Percentiles rank a stretch among this genome's conserved stretches.
These are phyloP conservation scores for Sporothrix brunneoviolacea DNA, from an alignment of 2,329 filamentous ascomycete genomes.

Conservation along the genomic window DNA sequence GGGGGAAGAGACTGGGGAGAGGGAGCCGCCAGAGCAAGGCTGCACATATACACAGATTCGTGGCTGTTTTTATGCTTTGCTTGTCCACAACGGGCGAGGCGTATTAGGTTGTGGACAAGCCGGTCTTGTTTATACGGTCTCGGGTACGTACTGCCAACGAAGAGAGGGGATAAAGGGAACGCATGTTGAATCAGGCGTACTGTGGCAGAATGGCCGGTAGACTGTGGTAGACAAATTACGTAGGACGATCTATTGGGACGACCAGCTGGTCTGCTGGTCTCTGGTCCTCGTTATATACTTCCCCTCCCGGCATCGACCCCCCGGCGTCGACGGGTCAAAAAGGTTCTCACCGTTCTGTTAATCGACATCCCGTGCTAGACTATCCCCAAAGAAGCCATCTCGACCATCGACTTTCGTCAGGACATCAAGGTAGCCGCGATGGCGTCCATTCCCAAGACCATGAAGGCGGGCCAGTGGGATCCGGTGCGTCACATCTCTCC, in stretches of 20 bases:
- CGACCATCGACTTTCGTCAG: background rate
- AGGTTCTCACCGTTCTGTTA: background rate
- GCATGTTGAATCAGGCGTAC: too few relatives aligned
- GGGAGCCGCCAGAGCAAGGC: background rate
- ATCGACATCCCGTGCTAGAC: background rate
- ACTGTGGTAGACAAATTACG: too few relatives aligned
- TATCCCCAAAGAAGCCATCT: too few relatives aligned
- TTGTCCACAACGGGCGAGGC: too few relatives aligned
- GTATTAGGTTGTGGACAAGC: too few relatives aligned
- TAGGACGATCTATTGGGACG: too few relatives aligned
- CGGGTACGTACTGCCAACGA: conserved; percentile 2
- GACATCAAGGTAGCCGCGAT: background rate
- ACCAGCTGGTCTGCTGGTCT: background rate
- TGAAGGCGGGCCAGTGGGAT: conserved; percentile 19
- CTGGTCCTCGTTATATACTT: conserved; percentile 1
- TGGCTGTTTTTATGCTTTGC: too few relatives aligned
- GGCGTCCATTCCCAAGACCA: conserved; percentile 17
- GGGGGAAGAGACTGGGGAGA: background rate
- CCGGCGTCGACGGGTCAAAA: conserved; percentile 1
- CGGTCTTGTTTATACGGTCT: conserved; percentile 2
- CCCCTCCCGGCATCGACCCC: background rate
- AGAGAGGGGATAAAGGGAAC: too few relatives aligned
- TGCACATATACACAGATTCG: too few relatives aligned
- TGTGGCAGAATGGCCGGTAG: too few relatives aligned
- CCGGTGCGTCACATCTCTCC: too few relatives aligned